Evolutionary conservation across 108 stramenopile genomes (phyloP), one percentile per base, ranked within the genome.

Genomic region (Cyclostephanos invisitatus): DNA sequence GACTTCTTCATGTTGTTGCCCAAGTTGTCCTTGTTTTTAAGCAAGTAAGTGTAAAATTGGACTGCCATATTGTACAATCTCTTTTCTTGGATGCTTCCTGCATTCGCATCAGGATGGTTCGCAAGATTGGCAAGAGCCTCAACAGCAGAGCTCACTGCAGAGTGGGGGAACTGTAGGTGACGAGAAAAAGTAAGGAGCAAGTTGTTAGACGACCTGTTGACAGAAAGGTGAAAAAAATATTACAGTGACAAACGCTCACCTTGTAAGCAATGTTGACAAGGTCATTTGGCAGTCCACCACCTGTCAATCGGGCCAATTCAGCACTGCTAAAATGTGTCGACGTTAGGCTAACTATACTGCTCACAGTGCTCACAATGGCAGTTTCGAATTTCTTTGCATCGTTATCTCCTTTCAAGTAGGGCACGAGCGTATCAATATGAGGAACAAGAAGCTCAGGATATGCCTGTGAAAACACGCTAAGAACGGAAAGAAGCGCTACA

Each of bases 401-500:
- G 69, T 97, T 97, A 48, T 97, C 96, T 5, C 87, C 91, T 80
- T 98, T 98, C 57, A 97, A 77, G 68, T 97, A 98, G 6, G 95
- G 97, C 9, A 93, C 69, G 11, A 98, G 68, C 21, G 91, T 94
- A 59, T 94, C 91, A 2, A 95, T 50, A 70, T 98, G 95, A 15
- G 81, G 74, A 25, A 87, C 67, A 18, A 97, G 76, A 32, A 90
- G 80, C 22, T 66, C 62, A 11, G 96, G 95, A 29, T 89, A 84
- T 14, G 88, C 79, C 54, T 86, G 74, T 51, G 91, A 80, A 57
- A 98, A 91, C 12, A 96, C 94, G 51, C 74, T 68, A 44, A 98
- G 88, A 10, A 90, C 92, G 35, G 86, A 64, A 28, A 96, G 57
- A 44, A 92, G 78, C 7, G 95, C 94, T 11, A 91, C 93, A 15